These are phyloP conservation scores for Podaxis pistillaris DNA, from an alignment of 768 basidiomycete species.

Conservation along the genomic window DNA sequence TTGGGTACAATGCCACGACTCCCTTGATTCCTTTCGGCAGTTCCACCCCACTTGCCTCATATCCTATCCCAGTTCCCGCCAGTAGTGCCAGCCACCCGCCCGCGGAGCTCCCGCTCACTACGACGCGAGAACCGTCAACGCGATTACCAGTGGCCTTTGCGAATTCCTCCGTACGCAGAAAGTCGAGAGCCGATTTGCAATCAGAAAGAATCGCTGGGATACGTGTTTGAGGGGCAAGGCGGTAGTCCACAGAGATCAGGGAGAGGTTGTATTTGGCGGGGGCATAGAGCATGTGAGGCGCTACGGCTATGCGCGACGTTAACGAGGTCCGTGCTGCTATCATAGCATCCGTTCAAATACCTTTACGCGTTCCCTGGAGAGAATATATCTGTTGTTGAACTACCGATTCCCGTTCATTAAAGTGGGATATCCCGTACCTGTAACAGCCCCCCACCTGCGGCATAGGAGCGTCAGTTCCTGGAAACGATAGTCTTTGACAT, in stretches of 20 bases:
- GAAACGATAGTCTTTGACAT: not conserved
- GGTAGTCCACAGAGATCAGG: constrained; percentile 34
- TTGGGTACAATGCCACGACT: constrained; percentile 35
- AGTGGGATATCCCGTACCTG: constrained; percentile 19
- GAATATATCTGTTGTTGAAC: not conserved
- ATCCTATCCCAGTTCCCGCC: constrained; percentile 34
- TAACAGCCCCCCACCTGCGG: constrained; percentile 31
- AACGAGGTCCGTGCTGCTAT: not conserved
- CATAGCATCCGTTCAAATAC: not conserved
- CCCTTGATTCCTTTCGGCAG: constrained; percentile 28
- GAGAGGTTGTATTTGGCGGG: constrained; percentile 30
- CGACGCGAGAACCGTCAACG: constrained; percentile 28
- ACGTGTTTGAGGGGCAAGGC: constrained; percentile 35
- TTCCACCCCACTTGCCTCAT: constrained; percentile 28
- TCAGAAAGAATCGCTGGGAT: constrained; percentile 34
- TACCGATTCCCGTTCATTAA: not conserved
- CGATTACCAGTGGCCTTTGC: constrained; percentile 24
- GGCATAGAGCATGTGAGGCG: constrained; percentile 34
- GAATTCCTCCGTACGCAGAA: constrained; percentile 27
- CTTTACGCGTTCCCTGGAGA: constrained; percentile 11
- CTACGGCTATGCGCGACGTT: constrained; percentile 19
- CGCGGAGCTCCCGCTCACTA: constrained; percentile 37
- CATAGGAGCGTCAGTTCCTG: not conserved
- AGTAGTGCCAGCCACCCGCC: constrained; percentile 38
- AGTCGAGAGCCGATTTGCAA: constrained; percentile 33